Evolutionary conservation across 805 yeast genomes (phyloP).

Genomic region (Komagataella ulmi): DNA sequence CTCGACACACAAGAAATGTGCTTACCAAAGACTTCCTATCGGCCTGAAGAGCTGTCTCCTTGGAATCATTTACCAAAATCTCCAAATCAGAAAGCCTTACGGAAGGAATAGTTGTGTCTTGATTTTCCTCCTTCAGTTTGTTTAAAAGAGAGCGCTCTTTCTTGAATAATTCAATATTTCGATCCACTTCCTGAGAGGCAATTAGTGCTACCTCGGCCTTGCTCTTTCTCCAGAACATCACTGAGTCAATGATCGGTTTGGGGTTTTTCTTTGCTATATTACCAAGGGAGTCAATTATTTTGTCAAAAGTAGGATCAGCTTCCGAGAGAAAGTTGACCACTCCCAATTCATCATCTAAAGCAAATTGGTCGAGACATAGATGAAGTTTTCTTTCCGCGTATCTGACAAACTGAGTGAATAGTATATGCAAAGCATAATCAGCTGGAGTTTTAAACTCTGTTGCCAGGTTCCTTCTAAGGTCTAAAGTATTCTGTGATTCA

Average conservation of each 20-base stretch:
- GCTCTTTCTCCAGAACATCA: constrained; percentile 95
- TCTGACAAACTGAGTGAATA: constrained; percentile 91
- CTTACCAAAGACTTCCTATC: constrained; percentile 80
- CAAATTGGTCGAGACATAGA: constrained; percentile 48
- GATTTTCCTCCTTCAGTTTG: constrained; percentile 4
- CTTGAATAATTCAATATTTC: constrained; percentile 10
- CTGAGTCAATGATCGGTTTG: constrained; percentile 91
- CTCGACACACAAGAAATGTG: constrained; percentile 82
- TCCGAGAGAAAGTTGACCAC: constrained; percentile 67
- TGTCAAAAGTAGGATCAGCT: constrained; percentile 75
- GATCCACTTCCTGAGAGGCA: constrained; percentile 41
- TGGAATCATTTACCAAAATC: constrained; percentile 23
- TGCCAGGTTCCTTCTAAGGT: constrained; percentile 1
- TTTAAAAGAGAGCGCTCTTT: constrained; percentile 4
- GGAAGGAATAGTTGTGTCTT: constrained; percentile 1
- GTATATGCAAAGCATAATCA: constrained; percentile 86
- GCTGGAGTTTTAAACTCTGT: constrained; percentile 43
- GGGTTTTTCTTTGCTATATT: constrained; percentile 84
- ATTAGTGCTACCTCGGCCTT: constrained; percentile 75
- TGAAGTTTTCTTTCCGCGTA: constrained; percentile 83
- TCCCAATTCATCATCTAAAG: constrained; percentile 64
- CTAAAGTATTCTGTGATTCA: not conserved
- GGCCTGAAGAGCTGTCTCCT: constrained; percentile 65
- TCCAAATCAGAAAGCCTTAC: constrained; percentile 8
- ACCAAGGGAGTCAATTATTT: constrained; percentile 76